phyloP scores from a whole-genome alignment of 1,284 basidiomycete species.

The Inonotus hispidus region DNA sequence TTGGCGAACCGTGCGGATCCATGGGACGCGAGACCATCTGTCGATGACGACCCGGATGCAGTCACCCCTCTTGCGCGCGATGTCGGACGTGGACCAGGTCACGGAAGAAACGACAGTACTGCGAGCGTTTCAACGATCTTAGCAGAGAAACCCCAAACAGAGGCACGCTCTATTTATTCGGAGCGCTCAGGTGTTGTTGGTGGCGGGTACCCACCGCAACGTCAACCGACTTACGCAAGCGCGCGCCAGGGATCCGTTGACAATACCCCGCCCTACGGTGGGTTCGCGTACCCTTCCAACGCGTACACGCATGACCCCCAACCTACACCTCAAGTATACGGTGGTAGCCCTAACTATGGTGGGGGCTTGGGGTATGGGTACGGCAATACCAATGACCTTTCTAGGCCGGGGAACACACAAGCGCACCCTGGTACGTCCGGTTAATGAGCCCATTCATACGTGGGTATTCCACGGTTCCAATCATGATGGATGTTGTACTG shows the following conservation, averaged over 20 bases:
- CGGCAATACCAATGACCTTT: conserved; percentile 25
- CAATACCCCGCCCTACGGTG: background rate
- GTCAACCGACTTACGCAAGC: conserved; percentile 24
- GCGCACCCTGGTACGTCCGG: conserved; percentile 41
- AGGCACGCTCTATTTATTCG: conserved; percentile 33
- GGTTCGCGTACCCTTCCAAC: conserved; percentile 27
- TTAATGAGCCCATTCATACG: conserved; percentile 1
- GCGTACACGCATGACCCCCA: conserved; percentile 41
- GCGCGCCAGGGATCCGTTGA: conserved; percentile 17
- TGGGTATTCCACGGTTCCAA: background rate
- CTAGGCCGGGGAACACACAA: conserved; percentile 37
- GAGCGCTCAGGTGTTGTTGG: conserved; percentile 5
- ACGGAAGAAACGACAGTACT: conserved; percentile 47
- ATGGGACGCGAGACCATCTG: conserved; percentile 65
- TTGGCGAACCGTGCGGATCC: conserved; percentile 58
- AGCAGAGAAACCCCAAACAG: conserved; percentile 39
- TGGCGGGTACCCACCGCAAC: conserved; percentile 13
- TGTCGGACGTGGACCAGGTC: conserved; percentile 29
- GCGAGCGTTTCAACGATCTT: conserved; percentile 53
- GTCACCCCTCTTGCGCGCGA: conserved; percentile 22
- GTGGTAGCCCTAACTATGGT: conserved; percentile 26
- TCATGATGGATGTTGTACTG: background rate
- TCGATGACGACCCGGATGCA: conserved; percentile 32
- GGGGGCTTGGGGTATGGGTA: conserved; percentile 20
- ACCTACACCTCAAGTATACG: conserved; percentile 34